phyloP scores from a whole-genome alignment of 768 basidiomycete genomes.

The Pleurotus tuber-regium region DNA sequence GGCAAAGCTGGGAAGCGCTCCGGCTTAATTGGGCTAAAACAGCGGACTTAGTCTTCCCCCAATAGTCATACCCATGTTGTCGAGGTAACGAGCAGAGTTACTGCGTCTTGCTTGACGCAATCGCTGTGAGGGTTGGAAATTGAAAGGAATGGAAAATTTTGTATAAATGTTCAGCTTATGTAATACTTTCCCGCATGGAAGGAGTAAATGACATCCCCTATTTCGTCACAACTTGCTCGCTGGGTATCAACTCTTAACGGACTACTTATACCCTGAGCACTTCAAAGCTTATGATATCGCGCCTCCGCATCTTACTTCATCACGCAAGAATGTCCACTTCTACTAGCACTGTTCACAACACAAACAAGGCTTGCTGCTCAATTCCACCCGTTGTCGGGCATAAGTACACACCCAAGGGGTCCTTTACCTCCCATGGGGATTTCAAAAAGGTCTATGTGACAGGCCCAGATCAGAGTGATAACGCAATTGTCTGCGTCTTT shows the following conservation, averaged over 20 bases:
- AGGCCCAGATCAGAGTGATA: conserved; percentile 45
- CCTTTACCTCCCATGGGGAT: conserved; percentile 41
- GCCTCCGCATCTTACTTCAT: conserved; percentile 36
- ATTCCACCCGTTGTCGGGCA: conserved; percentile 50
- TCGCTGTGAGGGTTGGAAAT: conserved; percentile 38
- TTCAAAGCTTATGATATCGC: conserved; percentile 28
- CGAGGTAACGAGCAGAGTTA: conserved; percentile 52
- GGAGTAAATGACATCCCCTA: too few relatives aligned
- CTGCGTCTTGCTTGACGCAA: conserved; percentile 36
- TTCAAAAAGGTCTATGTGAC: conserved; percentile 53
- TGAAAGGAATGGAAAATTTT: too few relatives aligned
- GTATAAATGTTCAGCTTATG: not conserved
- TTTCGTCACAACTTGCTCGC: too few relatives aligned
- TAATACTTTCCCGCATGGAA: not conserved
- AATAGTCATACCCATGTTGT: conserved; percentile 54
- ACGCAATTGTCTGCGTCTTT: conserved; percentile 54
- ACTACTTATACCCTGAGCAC: too few relatives aligned
- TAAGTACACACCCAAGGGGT: conserved; percentile 51
- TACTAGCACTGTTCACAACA: conserved; percentile 29
- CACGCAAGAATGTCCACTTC: conserved; percentile 38
- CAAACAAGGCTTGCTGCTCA: conserved; percentile 48
- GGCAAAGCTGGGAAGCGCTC: conserved; percentile 51
- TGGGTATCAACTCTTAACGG: too few relatives aligned
- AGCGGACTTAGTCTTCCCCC: conserved; percentile 41
- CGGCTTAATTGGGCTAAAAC: conserved; percentile 80